Base-by-base conservation (phyloP, 805 yeast genomes). In the Debaryomyces maramus region DNA sequence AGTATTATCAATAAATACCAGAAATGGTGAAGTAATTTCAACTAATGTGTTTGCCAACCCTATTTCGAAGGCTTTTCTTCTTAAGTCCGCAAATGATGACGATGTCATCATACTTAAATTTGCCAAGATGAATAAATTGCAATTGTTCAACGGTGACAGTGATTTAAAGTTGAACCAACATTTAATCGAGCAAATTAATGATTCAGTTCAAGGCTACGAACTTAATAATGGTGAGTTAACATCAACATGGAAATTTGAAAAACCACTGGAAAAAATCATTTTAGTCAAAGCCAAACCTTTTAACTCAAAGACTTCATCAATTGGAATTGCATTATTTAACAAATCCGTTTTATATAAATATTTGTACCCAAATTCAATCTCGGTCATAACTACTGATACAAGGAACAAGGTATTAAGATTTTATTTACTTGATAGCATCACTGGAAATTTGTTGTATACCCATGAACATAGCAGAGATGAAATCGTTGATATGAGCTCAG, bases 281-380 rank as follows among this genome's bases (percentile, higher is more conserved):
- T 36, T 44, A 4, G 50, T 59, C 15, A 32, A 49, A 16, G 36
- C 47, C 5, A 60, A 55, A 32, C 61, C 63, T 5, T 35, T 23
- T 3, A 55, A 53, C 24, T 40, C 56, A 3, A 45, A 44, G 26
- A 56, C 68, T 2, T 42, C 83, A 0, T 82, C 83, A 10, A 57
- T 83, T 34, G 97, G 95, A 6, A 72, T 77, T 18, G 77, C 85
- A 0, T 63, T 85, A 20, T 82, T 83, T 15, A 81, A 85, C 50
- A 75, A 88, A 55, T 70, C 82, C 1, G 91, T 88, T 1, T 63
- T 88, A 28, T 88, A 90, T 75, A 93, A 91, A 61, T 90, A 85
- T 58, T 63, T 90, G 44, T 74, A 85, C 52, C 95, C 95, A 15
- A 80, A 86, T 51, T 43, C 78, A 15, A 68, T 83, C 2, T 68